Conservation (phyloP, 345 rosid genomes). For the Lenwebbia sp. region DNA sequence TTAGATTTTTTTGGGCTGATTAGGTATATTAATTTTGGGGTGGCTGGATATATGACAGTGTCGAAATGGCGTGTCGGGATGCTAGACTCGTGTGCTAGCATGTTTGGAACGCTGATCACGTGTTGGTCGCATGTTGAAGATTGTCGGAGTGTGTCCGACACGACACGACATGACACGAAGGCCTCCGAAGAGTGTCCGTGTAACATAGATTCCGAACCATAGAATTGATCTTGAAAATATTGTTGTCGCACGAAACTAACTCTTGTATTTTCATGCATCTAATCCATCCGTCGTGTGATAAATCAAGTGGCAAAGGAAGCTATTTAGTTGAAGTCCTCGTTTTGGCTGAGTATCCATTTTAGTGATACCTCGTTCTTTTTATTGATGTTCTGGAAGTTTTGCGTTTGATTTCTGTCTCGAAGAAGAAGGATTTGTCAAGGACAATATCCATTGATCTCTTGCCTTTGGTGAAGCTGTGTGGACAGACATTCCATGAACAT, state of each 20-base stretch:
- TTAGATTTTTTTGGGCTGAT: too few relatives aligned
- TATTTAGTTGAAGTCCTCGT: not conserved
- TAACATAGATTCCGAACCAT: too few relatives aligned
- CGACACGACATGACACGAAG: too few relatives aligned
- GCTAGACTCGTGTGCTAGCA: too few relatives aligned
- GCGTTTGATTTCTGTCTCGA: not conserved
- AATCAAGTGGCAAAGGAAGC: not conserved
- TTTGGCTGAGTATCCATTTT: not conserved
- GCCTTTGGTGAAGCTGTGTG: not conserved
- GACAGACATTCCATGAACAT: not conserved
- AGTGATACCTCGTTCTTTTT: not conserved
- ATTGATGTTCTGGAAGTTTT: not conserved
- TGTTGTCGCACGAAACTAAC: not conserved
- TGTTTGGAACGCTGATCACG: too few relatives aligned
- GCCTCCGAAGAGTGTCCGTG: too few relatives aligned
- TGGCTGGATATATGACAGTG: too few relatives aligned
- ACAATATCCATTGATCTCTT: not conserved
- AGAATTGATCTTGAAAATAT: not conserved
- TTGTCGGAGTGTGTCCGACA: too few relatives aligned
- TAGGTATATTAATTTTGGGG: too few relatives aligned
- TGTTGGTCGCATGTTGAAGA: too few relatives aligned
- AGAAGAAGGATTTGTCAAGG: too few relatives aligned
- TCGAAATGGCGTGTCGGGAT: too few relatives aligned
- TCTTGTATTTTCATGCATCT: not conserved
- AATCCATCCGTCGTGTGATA: not conserved